Evolutionary conservation across 495 filamentous ascomycete species (phyloP), one percentile per base, ranked within the genome.

Genomic region (Xylaria scruposa): DNA sequence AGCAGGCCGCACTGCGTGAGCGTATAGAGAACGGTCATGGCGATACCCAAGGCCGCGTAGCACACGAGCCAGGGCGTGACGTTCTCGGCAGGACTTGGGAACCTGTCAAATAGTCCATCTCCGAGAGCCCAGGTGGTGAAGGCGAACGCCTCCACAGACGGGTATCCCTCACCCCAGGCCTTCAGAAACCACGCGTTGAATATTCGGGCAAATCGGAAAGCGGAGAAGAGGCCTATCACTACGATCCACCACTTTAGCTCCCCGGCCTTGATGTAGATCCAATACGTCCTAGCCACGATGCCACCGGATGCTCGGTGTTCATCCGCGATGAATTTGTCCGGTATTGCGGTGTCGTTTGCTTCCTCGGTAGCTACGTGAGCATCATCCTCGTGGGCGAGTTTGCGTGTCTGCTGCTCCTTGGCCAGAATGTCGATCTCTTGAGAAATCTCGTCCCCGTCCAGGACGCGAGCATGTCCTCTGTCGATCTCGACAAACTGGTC

Each of bases 271-370:
- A 97, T 89, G 75, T 94, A 97, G 66, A 88, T 88, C 92, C 91
- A 95, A 73, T 95, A 97, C 0, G 95, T 90, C 21, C 85, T 83
- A 12, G 86, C 84, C 75, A 93, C 84, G 6, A 97, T 92, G 3
- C 92, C 91, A 63, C 93, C 93, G 73, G 92, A 89, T 0, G 88
- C 91, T 59, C 92, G 86, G 75, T 90, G 84, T 77, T 97, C 93
- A 21, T 97, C 92, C 76, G 94, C 90, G 51, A 95, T 90, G 77
- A 97, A 95, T 74, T 93, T 93, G 17, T 92, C 90, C 0, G 91
- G 89, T 13, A 89, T 85, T 2, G 85, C 84, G 0, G 79, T 78
- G 68, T 89, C 79, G 26, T 87, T 81, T 56, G 86, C 80, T 67
- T 88, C 83, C 8, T 84, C 79, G 40, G 80, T 78, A 5, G 53